phyloP scores from a whole-genome alignment of 108 stramenopile genomes.

The Chaetoceros muelleri region DNA sequence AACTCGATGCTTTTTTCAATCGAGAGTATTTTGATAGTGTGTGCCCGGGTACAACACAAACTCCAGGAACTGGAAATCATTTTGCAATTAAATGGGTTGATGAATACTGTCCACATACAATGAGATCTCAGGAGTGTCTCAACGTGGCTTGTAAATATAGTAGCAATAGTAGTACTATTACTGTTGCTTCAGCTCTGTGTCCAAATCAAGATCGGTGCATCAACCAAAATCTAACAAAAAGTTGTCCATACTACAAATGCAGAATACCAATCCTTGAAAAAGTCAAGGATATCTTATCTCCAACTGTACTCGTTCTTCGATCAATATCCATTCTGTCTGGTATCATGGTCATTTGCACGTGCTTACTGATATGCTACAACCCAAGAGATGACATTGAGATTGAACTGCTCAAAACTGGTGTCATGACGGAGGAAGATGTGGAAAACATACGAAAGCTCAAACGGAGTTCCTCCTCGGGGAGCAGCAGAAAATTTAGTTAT shows the following conservation, averaged over 20 bases:
- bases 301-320: slow-evolving; percentile 7
- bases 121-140: too few relatives aligned
- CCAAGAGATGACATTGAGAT: slow-evolving; percentile 30
- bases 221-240: not conserved
- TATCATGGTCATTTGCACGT: slow-evolving; percentile 22
- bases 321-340: slow-evolving; percentile 10
- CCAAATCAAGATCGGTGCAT: slow-evolving; percentile 16
- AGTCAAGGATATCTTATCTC: slow-evolving; percentile 7
- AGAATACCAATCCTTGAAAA: slow-evolving; percentile 13
- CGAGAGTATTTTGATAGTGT: slow-evolving; percentile 22
- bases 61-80: too few relatives aligned
- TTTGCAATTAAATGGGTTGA: too few relatives aligned
- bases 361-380: slow-evolving; percentile 30
- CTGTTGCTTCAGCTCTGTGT: too few relatives aligned
- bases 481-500: not conserved
- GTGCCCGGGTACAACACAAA: too few relatives aligned
- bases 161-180: too few relatives aligned
- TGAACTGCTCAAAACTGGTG: slow-evolving; percentile 22
- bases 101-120: too few relatives aligned
- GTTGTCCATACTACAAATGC: slow-evolving; percentile 27
- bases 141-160: too few relatives aligned
- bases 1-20: slow-evolving; percentile 15
- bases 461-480: too few relatives aligned
- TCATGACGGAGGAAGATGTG: slow-evolving; percentile 20
- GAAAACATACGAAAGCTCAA: slow-evolving; percentile 15